Evolutionary conservation across 352 stramenopile genomes (phyloP), one percentile per base, ranked within the genome.

Genomic region (Phytopythium delawarense): DNA sequence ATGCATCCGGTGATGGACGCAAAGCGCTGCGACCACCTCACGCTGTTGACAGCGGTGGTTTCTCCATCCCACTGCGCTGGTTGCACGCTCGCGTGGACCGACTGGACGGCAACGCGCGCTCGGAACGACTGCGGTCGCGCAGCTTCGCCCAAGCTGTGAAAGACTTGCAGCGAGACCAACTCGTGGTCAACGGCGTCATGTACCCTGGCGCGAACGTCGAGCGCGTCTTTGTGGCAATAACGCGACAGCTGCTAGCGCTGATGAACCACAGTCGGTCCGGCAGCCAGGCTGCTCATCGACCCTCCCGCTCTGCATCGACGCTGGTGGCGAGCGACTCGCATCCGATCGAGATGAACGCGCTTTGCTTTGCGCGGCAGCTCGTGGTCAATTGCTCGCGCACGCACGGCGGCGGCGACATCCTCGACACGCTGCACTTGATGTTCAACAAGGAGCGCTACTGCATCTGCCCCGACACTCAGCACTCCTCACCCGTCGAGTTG

Each of bases 141-240:
- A 90, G 67, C 37, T 73, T 89, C 5, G 75, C 37, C 8, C 80
- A 90, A 67, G 80, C 83, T 5, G 60, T 88, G 7, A 92, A 92
- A 67, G 83, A 92, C 62, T 49, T 86, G 25, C 79, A 74, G 20
- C 77, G 83, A 8, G 83, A 92, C 56, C 70, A 74, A 4, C 57
- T 92, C 25, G 50, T 61, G 21, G 86, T 92, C 59, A 89, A 92
- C 25, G 76, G 70, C 7, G 34, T 72, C 13, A 4, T 75, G 0
- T 72, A 78, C 44, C 59, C 53, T 44, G 74, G 79, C 11, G 63
- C 64, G 13, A 68, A 68, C 52, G 63, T 81, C 16, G 71, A 81
- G 23, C 49, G 74, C 13, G 70, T 82, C 8, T 39, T 82, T 18
- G 61, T 69, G 12, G 65, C 64, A 4, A 51, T 86, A 15, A 60